A percentile compares a stretch with the other conserved stretches of the same genome.
Conservation (phyloP, 352 stramenopile genomes). For the Labyrinthula sp. region DNA sequence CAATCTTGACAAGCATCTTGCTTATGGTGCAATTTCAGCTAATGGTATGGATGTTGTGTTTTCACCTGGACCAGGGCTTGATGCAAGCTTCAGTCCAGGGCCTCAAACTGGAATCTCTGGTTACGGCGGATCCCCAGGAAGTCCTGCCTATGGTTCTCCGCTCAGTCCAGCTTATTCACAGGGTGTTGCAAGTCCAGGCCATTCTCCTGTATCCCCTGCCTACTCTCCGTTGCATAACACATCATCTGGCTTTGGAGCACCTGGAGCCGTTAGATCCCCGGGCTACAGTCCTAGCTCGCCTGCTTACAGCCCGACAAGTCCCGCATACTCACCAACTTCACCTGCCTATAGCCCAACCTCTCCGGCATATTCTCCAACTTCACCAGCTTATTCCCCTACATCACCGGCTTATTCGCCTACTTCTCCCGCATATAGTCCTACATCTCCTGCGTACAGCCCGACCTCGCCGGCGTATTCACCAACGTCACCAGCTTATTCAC, state of each 20-base stretch:
- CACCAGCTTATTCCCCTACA: conserved; percentile 50
- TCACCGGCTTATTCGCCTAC: conserved; percentile 43
- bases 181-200: too few relatives aligned
- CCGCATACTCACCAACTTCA: conserved; percentile 38
- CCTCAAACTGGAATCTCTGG: too few relatives aligned
- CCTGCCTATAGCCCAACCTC: conserved; percentile 52
- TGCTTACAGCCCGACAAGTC: conserved; percentile 43
- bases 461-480: conserved; percentile 39
- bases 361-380: conserved; percentile 54
- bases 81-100: too few relatives aligned
- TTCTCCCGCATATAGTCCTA: conserved; percentile 32
- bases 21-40: conserved; percentile 47
- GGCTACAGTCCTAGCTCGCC: conserved; percentile 36
- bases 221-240: conserved; percentile 58
- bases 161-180: too few relatives aligned
- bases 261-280: conserved; percentile 9
- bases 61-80: conserved; percentile 11
- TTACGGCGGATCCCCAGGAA: too few relatives aligned
- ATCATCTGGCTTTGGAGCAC: conserved; percentile 24
- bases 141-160: too few relatives aligned
- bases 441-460: conserved; percentile 34
- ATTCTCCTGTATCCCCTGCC: conserved; percentile 45
- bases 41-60: conserved; percentile 7
- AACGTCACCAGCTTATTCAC: conserved; percentile 45
- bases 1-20: conserved; percentile 67